Evolutionary conservation across 2,329 filamentous ascomycete genomes (phyloP), one percentile per base, ranked within the genome.

Genomic region (Talaromyces pinophilus): DNA sequence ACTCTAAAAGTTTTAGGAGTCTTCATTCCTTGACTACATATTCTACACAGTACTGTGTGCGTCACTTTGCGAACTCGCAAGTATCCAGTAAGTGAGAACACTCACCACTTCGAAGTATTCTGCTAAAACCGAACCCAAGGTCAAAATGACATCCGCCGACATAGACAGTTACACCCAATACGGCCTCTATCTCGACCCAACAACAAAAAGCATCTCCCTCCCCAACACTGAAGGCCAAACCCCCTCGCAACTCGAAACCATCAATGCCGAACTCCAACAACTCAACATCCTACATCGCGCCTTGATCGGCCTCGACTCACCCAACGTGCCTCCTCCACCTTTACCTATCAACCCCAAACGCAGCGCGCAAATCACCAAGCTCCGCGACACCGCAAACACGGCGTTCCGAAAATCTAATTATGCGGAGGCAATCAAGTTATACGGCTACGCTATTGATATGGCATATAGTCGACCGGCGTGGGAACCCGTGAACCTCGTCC

Each of bases 331-430:
- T 0, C 93, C 93, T 5, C 91, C 94, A 0, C 95, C 95, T 0
- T 86, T 96, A 50, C 93, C 93, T 67, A 90, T 97, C 69, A 96
- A 97, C 83, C 93, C 92, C 62, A 97, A 97, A 82, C 92, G 94
- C 75, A 89, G 87, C 70, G 92, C 92, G 42, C 88, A 93, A 76
- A 91, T 99, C 79, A 87, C 85, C 80, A 98, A 98, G 82, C 88
- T 98, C 71, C 92, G 93, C 77, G 95, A 98, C 78, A 86, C 86
- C 66, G 94, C 92, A 73, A 97, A 97, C 83, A 82, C 82, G 67
- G 88, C 91, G 72, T 94, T 92, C 84, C 90, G 92, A 79, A 93
- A 94, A 80, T 86, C 86, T 72, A 85, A 88, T 71, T 88, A 90
- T 81, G 80, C 79, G 65, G 92, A 96, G 64, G 94, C 94, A 3